Evolutionary conservation across 2,329 filamentous ascomycete genomes (phyloP), one percentile per base, ranked within the genome.

Genomic region (Ophiosphaerella herpotricha): DNA sequence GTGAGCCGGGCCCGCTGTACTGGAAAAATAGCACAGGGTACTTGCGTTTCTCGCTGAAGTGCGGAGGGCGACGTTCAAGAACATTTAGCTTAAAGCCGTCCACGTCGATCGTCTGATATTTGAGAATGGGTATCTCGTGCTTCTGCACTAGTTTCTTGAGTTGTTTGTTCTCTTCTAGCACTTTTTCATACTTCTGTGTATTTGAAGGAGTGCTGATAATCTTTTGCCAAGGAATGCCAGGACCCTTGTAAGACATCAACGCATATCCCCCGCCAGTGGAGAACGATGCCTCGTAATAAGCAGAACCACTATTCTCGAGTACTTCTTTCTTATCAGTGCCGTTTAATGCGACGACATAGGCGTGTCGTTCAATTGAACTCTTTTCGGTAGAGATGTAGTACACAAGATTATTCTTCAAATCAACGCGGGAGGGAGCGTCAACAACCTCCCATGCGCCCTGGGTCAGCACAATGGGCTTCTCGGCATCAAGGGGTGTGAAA

Each of bases 21-120:
- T 97, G 87, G 66, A 90, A 88, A 80, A 99, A 99, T 4, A 99
- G 82, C 1, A 99, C 91, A 0, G 94, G 94, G 63, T 99, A 97
- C 68, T 89, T 86, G 75, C 89, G 92, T 63, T 85, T 86, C 14
- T 85, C 79, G 70, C 91, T 83, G 69, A 97, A 99, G 73, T 96
- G 88, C 1, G 92, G 89, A 5, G 94, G 94, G 0, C 91, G 88
- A 26, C 91, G 88, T 74, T 99, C 94, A 12, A 97, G 77, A 11
- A 88, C 80, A 52, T 89, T 85, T 13, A 90, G 75, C 14, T 86
- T 83, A 60, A 89, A 87, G 29, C 87, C 89, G 55, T 94, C 88
- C 13, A 97, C 83, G n/a, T 87, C 88, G 42, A 99, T 82, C 9
- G 88, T 95, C 39, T 89, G 86, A 72, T 93, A 97, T 42, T 89